Evolutionary conservation across 257 asterid genomes (phyloP).

Genomic region (Eucommia ulmoides): DNA sequence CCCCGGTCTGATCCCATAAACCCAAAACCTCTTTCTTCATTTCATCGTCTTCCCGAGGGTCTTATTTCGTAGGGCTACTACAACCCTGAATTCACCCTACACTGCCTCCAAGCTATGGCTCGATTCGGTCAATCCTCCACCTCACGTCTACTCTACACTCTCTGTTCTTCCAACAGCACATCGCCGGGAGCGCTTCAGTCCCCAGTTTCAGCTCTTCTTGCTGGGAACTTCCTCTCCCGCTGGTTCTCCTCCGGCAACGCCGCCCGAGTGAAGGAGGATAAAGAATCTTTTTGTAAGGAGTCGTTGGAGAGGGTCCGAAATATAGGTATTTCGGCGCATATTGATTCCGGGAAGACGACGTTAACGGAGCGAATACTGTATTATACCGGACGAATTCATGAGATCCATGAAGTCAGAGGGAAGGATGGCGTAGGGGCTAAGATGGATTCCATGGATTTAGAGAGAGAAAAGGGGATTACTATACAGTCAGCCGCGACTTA

Average conservation of each 20-base stretch:
- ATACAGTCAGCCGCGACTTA: constrained; percentile 97
- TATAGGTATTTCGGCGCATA: constrained; percentile 94
- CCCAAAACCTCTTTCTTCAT: too few species aligned
- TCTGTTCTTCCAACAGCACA: constrained; percentile 19
- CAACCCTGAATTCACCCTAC: too few species aligned
- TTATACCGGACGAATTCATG: constrained; percentile 95
- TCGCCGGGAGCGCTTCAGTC: constrained; percentile 13
- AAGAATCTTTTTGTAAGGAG: constrained; percentile 73
- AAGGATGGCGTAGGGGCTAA: constrained; percentile 98
- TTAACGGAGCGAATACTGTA: constrained; percentile 78
- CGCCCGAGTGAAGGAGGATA: constrained; percentile 62
- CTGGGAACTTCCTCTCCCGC: constrained; percentile 51
- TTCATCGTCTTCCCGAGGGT: too few species aligned
- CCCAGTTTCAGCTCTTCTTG: constrained; percentile 34
- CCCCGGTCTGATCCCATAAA: too few species aligned
- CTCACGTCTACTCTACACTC: constrained; percentile 52
- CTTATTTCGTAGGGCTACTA: too few species aligned
- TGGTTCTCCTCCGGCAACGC: constrained; percentile 53
- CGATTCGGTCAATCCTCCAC: constrained; percentile 52
- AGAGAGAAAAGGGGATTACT: constrained; percentile 96
- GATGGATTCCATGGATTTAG: constrained; percentile 99
- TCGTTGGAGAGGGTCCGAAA: constrained; percentile 71
- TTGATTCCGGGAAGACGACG: constrained; percentile 95
- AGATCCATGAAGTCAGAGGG: constrained; percentile 94
- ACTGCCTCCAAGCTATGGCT: constrained; percentile 36